Base-by-base conservation (phyloP, 306 rosid species). In the Quercus cerris region DNA sequence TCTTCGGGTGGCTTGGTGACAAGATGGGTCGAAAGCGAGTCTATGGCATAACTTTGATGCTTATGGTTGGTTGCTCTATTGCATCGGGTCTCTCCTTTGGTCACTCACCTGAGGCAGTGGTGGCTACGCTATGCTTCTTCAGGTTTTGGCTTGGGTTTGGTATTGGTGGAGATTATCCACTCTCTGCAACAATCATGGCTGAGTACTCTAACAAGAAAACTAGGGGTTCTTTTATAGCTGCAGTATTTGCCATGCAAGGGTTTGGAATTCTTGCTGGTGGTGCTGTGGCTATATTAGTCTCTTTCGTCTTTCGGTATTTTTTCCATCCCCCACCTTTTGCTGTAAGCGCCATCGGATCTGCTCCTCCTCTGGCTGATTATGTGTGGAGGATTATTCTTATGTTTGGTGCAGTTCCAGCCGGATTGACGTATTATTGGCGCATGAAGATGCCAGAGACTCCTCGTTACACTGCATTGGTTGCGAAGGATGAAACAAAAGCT, bases 171-270 rank as follows among this genome's bases (percentile, higher is more conserved):
- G 88, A 88, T 38, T 90, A 86, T 83, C 97, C 95, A 2, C 88
- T 92, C 44, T 92, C 95, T 0, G 97, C 97, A 1, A 90, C 91
- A 19, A 92, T 92, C 70, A 92, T 90, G 97, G 88, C 95, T 0
- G 89, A 90, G 59, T 90, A 87, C 72, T 82, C 97, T 25, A 87
- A 89, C 70, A 85, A 86, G 71, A 86, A 70, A 56, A 83, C 88
- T 0, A 76, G 97, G 1, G 95, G 93, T 0, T 81, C 86, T 5
- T 90, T 92, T 31, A 80, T 91, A n/a, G 92, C 91, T 0, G 91
- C 91, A 0, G 90, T 91, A 10, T 91, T 91, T 30, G 89, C 97
- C 51, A 90, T 92, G 95, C 97, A 92, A 78, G 93, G 95, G 7
- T 85, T 92, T 18, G 95, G 94, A 20, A 90, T 90, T 67, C 69